Conservation (phyloP, 257 asterid species). For the Schizonepeta tenuifolia region DNA sequence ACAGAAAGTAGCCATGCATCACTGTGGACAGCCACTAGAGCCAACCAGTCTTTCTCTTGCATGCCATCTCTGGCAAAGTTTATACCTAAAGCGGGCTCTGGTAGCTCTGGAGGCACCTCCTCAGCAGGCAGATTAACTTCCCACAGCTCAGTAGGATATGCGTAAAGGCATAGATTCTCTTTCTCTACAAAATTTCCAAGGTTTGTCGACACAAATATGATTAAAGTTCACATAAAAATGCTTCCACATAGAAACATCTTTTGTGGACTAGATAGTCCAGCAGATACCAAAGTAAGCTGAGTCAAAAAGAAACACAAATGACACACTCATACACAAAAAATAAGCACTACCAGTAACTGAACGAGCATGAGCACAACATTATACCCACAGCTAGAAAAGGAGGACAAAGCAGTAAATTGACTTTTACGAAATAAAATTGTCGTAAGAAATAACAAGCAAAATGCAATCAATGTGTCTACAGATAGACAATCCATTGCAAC, state of each 20-base stretch:
- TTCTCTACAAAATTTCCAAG: constrained; percentile 52
- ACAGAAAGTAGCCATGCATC: constrained; percentile 82
- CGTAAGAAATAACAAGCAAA: constrained; percentile 1
- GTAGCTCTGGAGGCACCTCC: constrained; percentile 89
- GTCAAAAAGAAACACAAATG: constrained; percentile 8
- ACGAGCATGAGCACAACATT: not conserved
- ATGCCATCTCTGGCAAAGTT: constrained; percentile 88
- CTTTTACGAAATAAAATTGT: not conserved
- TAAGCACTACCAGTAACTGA: constrained; percentile 4
- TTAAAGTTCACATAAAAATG: constrained; percentile 18
- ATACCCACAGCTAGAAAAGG: constrained; percentile 21
- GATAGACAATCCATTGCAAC: constrained; percentile 16
- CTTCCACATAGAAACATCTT: constrained; percentile 11
- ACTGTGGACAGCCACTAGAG: constrained; percentile 83
- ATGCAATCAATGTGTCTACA: not conserved
- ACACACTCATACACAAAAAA: not conserved
- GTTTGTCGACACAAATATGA: constrained; percentile 18
- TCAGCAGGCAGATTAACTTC: constrained; percentile 81
- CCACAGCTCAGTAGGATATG: constrained; percentile 74
- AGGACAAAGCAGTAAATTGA: not conserved
- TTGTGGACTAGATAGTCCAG: constrained; percentile 1
- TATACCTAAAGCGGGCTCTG: constrained; percentile 83
- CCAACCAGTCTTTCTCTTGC: constrained; percentile 80
- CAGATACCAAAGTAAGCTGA: not conserved
- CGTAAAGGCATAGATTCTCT: constrained; percentile 82